Base-by-base conservation (phyloP, 345 rosid genomes). In the Erysimum cheiranthoides region DNA sequence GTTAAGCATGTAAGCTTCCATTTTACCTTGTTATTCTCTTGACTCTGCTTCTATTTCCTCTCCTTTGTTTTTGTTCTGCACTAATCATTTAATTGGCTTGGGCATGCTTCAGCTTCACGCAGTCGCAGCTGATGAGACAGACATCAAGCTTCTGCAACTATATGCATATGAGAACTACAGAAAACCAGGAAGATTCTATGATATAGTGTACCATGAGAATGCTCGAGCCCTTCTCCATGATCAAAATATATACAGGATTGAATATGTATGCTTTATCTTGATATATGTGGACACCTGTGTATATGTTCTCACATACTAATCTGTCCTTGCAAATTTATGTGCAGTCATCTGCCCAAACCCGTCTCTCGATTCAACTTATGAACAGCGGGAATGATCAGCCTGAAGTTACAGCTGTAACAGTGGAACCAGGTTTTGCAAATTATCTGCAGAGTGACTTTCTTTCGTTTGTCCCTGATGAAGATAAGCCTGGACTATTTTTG, bases 41-140 rank as follows among this genome's bases (percentile, higher is more conserved):
- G 16, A 12, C 42, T 78, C 47, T 66, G 51, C 42, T 68, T 56
- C 52, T 52, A 52, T 52, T 61, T 16, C 34, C 34, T n/a, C 58
- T 64, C 36, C 52, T 42, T 77, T 46, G 17, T 32, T 27, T 34
- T 62, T 49, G 31, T 30, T 52, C 13, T 46, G 32, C 32, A 12
- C 64, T 60, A 58, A 71, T 36, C 6, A 35, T 28, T 61, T 43
- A 70, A 47, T 8, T 73, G 66, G 46, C 30, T 61, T 63, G 78
- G 38, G 59, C 76, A 60, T 74, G 71, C 68, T 71, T 73, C 84
- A 96, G 99, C 92, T 96, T 80, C 95, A 92, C 85, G 83, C 88
- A 1, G 82, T 91, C 63, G 93, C 87, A 57, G 75, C 88, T n/a
- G 97, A 96, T 74, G 97, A 93, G 82, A 89, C 92, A 88, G 97